Percentiles rank a stretch among this genome's conserved stretches.
Conservation (phyloP, 2,329 filamentous ascomycete species). For the Trichoderma polysporum region DNA sequence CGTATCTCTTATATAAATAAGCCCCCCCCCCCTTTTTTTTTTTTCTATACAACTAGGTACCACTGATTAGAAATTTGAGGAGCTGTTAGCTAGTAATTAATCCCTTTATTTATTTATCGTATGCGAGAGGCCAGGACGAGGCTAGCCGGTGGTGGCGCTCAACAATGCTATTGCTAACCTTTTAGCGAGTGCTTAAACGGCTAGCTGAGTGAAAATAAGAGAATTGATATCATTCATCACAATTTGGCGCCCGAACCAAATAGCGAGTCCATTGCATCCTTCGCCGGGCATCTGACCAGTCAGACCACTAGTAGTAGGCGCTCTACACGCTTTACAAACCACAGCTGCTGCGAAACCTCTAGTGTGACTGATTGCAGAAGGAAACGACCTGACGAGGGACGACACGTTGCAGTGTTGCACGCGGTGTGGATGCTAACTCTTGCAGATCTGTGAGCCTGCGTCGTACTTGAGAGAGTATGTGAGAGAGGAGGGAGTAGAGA, state of each 20-base stretch:
- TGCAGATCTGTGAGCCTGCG: not conserved
- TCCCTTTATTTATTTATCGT: not conserved
- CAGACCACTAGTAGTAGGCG: not conserved
- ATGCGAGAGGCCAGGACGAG: not conserved
- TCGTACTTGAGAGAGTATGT: not conserved
- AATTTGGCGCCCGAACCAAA: not conserved
- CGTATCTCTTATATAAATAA: not conserved
- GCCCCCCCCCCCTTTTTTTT: not conserved
- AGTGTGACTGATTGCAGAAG: not conserved
- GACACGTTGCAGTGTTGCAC: conserved; percentile 15
- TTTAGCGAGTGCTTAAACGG: not conserved
- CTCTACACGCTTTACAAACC: not conserved
- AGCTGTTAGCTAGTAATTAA: not conserved
- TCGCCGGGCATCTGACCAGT: not conserved
- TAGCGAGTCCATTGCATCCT: too few species aligned
- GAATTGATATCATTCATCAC: not conserved
- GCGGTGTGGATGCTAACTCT: not conserved
- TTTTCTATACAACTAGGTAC: not conserved
- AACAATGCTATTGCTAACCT: not conserved
- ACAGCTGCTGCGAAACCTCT: not conserved
- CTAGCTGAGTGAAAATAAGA: not conserved
- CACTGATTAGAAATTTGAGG: not conserved
- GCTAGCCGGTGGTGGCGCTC: not conserved
- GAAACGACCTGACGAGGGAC: not conserved
- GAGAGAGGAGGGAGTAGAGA: too few species aligned